Evolutionary conservation across 306 rosid species (phyloP).

Genomic region (Castanea mollissima): DNA sequence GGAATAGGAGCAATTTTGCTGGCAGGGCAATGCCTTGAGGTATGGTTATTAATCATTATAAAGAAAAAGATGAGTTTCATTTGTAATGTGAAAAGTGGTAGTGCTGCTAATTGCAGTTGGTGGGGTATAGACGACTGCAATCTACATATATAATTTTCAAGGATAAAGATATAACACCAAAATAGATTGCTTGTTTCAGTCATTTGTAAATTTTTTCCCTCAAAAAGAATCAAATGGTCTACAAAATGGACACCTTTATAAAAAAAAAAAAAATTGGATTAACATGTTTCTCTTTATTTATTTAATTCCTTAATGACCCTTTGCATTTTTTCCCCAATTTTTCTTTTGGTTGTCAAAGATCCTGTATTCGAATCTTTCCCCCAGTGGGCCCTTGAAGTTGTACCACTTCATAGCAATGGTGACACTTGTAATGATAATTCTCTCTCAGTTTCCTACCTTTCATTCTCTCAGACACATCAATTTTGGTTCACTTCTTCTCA

Average conservation of each 20-base stretch:
- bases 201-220: not conserved
- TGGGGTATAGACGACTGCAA: not conserved
- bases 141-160: no score
- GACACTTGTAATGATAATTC: constrained; percentile 67
- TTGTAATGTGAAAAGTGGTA: no score
- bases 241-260: not conserved
- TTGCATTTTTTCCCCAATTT: not conserved
- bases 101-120: not conserved
- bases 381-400: constrained; percentile 72
- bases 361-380: constrained; percentile 62
- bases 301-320: not conserved
- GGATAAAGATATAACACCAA: no score
- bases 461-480: constrained; percentile 88
- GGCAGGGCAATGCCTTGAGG: constrained; percentile 77
- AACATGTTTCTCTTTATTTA: not conserved
- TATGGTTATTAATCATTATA: not conserved
- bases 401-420: constrained; percentile 93
- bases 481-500: constrained; percentile 65
- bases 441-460: constrained; percentile 87
- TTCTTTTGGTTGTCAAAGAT: constrained; percentile 39
- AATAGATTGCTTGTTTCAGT: no score
- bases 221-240: not conserved
- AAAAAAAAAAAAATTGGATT: not conserved
- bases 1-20: constrained; percentile 84
- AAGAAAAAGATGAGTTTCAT: no score